Percentiles rank a stretch among this genome's conserved stretches.
Evolutionary conservation across 257 asterid genomes (phyloP).

Genomic region (Forsythia suspensa): DNA sequence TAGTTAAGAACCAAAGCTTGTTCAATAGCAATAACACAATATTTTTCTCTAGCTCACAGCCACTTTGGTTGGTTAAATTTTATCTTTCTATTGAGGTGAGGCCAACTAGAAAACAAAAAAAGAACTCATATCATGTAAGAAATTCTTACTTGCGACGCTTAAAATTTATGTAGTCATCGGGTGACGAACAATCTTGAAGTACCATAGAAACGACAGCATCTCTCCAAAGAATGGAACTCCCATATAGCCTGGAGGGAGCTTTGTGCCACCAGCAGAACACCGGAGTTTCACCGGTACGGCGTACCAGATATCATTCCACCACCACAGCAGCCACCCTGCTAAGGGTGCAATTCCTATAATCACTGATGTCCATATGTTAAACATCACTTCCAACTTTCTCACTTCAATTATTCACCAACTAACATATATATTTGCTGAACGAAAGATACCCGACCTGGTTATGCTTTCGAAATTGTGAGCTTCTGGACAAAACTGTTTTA

Average conservation of each 20-base stretch:
- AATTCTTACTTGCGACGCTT: conserved; percentile 44
- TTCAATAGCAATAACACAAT: not conserved
- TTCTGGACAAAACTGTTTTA: not conserved
- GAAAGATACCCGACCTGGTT: not conserved
- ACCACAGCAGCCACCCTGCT: not conserved
- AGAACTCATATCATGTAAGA: not conserved
- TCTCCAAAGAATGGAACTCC: conserved; percentile 63
- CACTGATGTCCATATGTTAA: not conserved
- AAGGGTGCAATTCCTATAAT: not conserved
- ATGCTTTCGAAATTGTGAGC: not conserved
- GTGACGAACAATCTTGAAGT: conserved; percentile 45
- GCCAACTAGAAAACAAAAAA: too few species aligned
- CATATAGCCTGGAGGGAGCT: conserved; percentile 62
- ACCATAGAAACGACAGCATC: conserved; percentile 48
- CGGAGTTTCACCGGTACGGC: not conserved
- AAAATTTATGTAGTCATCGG: conserved; percentile 49
- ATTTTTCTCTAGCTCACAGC: too few species aligned
- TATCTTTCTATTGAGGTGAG: too few species aligned
- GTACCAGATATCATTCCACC: not conserved
- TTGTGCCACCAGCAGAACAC: conserved; percentile 13
- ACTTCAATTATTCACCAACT: not conserved
- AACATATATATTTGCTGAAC: too few species aligned
- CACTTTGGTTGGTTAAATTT: too few species aligned
- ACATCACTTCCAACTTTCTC: not conserved
- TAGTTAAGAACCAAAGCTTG: not conserved